phyloP scores from a whole-genome alignment of 805 yeast species.

The Yarrowia porcina region DNA sequence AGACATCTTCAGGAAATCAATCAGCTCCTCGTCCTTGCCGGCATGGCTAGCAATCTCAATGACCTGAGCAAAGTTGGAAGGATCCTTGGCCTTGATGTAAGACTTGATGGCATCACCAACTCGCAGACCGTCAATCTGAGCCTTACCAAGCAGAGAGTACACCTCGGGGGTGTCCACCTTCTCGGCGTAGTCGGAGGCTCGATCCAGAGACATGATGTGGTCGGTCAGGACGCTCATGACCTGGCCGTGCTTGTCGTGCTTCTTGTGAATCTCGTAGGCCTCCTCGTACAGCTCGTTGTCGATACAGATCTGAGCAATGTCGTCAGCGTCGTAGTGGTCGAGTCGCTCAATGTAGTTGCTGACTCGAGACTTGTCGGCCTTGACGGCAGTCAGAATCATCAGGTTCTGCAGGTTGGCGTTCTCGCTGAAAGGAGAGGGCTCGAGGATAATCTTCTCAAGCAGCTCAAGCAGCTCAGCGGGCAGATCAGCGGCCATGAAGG shows the following conservation, averaged over 20 bases:
- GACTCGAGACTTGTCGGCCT: constrained; percentile 88
- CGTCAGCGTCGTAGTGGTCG: constrained; percentile 87
- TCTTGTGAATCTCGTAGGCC: constrained; percentile 88
- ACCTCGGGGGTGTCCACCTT: constrained; percentile 78
- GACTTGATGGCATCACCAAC: constrained; percentile 89
- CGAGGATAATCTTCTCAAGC: constrained; percentile 91
- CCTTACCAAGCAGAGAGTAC: constrained; percentile 94
- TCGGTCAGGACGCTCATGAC: constrained; percentile 92
- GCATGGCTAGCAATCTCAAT: constrained; percentile 95
- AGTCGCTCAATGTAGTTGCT: constrained; percentile 79
- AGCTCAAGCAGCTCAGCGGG: constrained; percentile 92
- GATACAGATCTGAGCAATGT: constrained; percentile 87
- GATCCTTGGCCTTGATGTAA: constrained; percentile 87
- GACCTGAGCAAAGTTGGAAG: constrained; percentile 83
- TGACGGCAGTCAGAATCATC: constrained; percentile 88
- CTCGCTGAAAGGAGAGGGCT: constrained; percentile 95
- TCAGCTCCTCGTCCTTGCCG: constrained; percentile 90
- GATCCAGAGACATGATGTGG: constrained; percentile 87
- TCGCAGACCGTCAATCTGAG: constrained; percentile 91
- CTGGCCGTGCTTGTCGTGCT: constrained; percentile 67
- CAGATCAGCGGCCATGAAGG: constrained; percentile 92
- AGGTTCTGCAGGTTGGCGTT: constrained; percentile 93
- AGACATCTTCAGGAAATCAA: constrained; percentile 85
- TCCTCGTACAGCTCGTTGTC: constrained; percentile 88
- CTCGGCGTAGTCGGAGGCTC: constrained; percentile 92